Evolutionary conservation across 2,329 filamentous ascomycete species (phyloP).

Genomic region (Fonsecaea pedrosoi): DNA sequence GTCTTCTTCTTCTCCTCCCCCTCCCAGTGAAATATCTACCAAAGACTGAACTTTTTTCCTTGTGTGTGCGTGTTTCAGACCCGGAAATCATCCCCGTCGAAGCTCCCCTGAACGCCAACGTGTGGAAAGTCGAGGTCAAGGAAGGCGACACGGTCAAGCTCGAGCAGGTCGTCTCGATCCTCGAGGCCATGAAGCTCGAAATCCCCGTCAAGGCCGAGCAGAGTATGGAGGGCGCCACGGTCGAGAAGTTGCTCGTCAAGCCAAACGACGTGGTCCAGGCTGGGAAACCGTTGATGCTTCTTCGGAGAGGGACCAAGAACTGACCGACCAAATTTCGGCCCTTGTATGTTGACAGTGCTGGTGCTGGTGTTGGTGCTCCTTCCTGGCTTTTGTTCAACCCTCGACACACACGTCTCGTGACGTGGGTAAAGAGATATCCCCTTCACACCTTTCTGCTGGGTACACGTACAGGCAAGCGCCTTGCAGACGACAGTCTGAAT

Average conservation of each 20-base stretch:
- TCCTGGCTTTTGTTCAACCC: too few relatives aligned
- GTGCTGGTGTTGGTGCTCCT: too few relatives aligned
- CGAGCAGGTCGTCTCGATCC: constrained; percentile 54
- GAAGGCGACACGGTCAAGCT: constrained; percentile 52
- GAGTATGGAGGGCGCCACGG: constrained; percentile 41
- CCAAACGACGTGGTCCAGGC: constrained; percentile 49
- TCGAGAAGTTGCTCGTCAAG: constrained; percentile 52
- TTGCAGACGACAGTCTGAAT: too few relatives aligned
- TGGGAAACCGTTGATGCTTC: constrained; percentile 45
- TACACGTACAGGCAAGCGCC: too few relatives aligned
- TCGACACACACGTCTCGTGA: too few relatives aligned
- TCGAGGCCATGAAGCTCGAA: constrained; percentile 67
- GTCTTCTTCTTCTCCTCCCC: not conserved
- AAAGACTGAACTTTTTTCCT: not conserved
- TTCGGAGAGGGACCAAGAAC: not conserved
- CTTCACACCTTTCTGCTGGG: too few relatives aligned
- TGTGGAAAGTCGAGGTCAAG: constrained; percentile 58
- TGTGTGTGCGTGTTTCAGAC: constrained; percentile 38
- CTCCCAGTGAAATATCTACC: not conserved
- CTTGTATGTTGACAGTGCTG: not conserved
- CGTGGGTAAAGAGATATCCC: too few relatives aligned
- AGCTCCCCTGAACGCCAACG: constrained; percentile 57
- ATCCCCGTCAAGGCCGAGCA: constrained; percentile 52
- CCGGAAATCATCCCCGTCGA: constrained; percentile 49
- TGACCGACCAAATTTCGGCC: not conserved